These are phyloP conservation scores for Coniosporium tulheliwenetii DNA, from an alignment of 2,329 filamentous ascomycete species.

Conservation along the genomic window DNA sequence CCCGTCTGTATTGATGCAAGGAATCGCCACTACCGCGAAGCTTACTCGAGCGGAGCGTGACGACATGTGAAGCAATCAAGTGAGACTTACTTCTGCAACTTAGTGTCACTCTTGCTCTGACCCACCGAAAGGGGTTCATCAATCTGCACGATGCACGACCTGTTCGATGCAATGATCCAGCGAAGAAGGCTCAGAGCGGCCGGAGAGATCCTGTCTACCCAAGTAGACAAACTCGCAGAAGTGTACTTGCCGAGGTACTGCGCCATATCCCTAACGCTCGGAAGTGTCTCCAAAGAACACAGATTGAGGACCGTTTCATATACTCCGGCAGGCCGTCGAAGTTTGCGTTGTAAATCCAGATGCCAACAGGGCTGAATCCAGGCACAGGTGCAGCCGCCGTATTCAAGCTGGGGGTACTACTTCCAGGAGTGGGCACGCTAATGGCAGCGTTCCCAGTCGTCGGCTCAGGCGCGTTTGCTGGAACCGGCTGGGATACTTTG, in stretches of 20 bases:
- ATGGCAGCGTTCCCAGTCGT: too few species aligned
- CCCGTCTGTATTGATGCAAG: too few species aligned
- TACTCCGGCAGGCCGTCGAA: slow-evolving; percentile 37
- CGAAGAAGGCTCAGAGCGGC: slow-evolving; percentile 54
- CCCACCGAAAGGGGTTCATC: slow-evolving; percentile 17
- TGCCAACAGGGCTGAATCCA: slow-evolving; percentile 16
- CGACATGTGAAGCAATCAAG: too few species aligned
- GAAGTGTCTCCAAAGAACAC: slow-evolving; percentile 42
- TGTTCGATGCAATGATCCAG: slow-evolving; percentile 84
- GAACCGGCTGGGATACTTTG: slow-evolving; percentile 12
- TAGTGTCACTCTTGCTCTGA: too few species aligned
- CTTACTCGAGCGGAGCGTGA: background rate
- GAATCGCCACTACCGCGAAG: slow-evolving; percentile 1
- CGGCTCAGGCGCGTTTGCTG: background rate
- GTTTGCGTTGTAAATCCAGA: slow-evolving; percentile 35
- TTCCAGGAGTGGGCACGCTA: background rate
- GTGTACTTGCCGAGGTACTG: slow-evolving; percentile 26
- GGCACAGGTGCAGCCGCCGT: slow-evolving; percentile 1
- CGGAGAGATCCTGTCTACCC: slow-evolving; percentile 45
- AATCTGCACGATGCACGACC: slow-evolving; percentile 72
- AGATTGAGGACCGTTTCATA: slow-evolving; percentile 34
- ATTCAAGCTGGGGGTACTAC: background rate
- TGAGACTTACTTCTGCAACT: too few species aligned
- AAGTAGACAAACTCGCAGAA: slow-evolving; percentile 28
- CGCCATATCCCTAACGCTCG: slow-evolving; percentile 43